Evolutionary conservation across 2,329 filamentous ascomycete species (phyloP).

Genomic region (Microdochium trichocladiopsis): DNA sequence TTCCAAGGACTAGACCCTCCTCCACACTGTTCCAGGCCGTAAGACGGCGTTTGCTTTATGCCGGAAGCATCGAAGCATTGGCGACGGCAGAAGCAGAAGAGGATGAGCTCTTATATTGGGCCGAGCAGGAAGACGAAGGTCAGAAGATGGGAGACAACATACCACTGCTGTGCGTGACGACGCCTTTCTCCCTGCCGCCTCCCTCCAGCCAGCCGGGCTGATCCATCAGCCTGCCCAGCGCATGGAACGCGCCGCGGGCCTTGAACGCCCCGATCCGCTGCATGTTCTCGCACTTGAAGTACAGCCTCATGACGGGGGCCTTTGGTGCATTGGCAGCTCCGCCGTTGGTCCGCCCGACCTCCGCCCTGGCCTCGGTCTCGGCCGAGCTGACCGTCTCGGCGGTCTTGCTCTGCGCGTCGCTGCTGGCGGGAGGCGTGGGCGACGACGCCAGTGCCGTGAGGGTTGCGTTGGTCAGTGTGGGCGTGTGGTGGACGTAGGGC

Average conservation of each 20-base stretch:
- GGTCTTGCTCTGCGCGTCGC: slow-evolving; percentile 39
- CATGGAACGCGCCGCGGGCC: slow-evolving; percentile 83
- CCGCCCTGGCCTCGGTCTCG: neutral
- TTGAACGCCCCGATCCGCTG: slow-evolving; percentile 93
- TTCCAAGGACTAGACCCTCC: no score
- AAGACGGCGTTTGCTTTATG: no score
- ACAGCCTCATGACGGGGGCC: slow-evolving; percentile 64
- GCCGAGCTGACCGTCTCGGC: neutral
- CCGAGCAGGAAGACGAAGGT: no score
- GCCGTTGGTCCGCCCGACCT: neutral
- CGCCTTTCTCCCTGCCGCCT: slow-evolving; percentile 56
- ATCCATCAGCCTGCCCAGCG: slow-evolving; percentile 60
- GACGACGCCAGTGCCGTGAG: slow-evolving; percentile 69
- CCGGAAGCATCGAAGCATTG: no score
- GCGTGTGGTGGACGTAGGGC: slow-evolving; percentile 73
- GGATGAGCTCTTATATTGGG: no score
- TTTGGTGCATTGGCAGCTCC: neutral
- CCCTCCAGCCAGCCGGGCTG: slow-evolving; percentile 55
- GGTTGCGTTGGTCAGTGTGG: slow-evolving; percentile 72
- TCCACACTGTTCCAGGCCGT: no score
- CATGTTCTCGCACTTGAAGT: slow-evolving; percentile 94
- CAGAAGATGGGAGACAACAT: no score
- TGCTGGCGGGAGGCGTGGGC: slow-evolving; percentile 45
- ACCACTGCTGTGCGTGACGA: slow-evolving; percentile 89
- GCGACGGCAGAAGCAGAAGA: no score